Conservation (phyloP, 78 protist species). For the Guillardia theta region DNA sequence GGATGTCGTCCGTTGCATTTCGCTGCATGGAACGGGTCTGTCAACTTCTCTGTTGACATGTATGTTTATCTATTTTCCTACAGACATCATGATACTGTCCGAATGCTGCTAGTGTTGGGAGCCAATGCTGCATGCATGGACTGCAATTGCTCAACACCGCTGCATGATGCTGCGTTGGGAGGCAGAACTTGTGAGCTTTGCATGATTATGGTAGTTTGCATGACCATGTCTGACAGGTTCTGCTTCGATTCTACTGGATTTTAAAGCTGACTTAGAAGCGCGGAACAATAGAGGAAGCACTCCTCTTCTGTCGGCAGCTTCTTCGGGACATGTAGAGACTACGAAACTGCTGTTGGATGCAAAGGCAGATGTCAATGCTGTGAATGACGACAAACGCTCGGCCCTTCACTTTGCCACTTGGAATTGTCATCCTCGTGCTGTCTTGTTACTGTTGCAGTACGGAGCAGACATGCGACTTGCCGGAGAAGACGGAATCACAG, state of each 20-base stretch:
- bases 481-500: neutral
- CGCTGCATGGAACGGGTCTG: neutral
- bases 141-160: neutral
- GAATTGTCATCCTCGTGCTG: conserved; percentile 1
- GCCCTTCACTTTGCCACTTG: conserved; percentile 14
- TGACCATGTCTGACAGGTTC: too few relatives aligned
- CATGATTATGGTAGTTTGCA: too few relatives aligned
- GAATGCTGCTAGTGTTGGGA: too few relatives aligned
- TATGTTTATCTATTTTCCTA: neutral
- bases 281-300: neutral
- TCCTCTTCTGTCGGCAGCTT: neutral
- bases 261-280: neutral
- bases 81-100: neutral
- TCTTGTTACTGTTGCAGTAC: neutral
- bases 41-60: neutral
- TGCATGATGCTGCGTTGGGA: conserved; percentile 2
- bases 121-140: too few relatives aligned
- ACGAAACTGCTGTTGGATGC: neutral
- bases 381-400: neutral
- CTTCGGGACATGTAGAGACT: neutral
- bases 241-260: neutral
- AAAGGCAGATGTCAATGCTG: neutral
- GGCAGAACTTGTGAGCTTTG: too few relatives aligned
- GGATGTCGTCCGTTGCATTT: neutral
- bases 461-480: neutral